phyloP scores from a whole-genome alignment of 345 rosid genomes.

The Noccaea bulbosa region DNA sequence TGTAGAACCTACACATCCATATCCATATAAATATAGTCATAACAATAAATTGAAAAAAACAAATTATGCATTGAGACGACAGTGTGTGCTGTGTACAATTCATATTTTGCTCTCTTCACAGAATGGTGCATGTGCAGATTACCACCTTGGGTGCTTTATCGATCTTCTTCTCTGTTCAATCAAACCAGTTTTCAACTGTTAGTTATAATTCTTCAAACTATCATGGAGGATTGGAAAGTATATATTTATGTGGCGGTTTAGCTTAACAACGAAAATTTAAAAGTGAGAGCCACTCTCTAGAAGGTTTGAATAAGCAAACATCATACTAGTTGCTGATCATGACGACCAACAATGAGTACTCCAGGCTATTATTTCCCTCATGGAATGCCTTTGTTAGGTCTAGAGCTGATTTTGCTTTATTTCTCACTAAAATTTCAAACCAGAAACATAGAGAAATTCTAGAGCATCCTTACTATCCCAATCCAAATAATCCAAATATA shows the following conservation, averaged over 20 bases:
- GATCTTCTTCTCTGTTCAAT: slow-evolving; percentile 79
- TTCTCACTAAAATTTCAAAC: too few species aligned
- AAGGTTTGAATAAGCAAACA: background rate
- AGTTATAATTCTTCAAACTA: background rate
- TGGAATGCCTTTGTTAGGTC: slow-evolving; percentile 3
- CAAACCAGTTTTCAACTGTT: slow-evolving; percentile 16
- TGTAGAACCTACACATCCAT: too few species aligned
- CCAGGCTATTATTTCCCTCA: slow-evolving; percentile 2
- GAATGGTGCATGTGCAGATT: slow-evolving; percentile 82
- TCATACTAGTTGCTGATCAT: slow-evolving; percentile 18
- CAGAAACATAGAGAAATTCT: slow-evolving; percentile 1
- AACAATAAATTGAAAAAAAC: too few species aligned
- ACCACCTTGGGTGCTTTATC: slow-evolving; percentile 70
- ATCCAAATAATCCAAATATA: background rate
- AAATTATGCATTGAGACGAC: background rate
- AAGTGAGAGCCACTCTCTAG: slow-evolving; percentile 7
- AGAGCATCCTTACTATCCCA: background rate
- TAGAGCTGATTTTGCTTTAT: background rate
- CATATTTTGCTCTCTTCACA: slow-evolving; percentile 53
- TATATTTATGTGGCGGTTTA: slow-evolving; percentile 1
- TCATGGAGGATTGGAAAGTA: background rate
- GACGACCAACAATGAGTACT: slow-evolving; percentile 5
- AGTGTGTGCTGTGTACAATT: slow-evolving; percentile 26
- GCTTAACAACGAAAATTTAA: background rate
- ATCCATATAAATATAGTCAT: too few species aligned